phyloP scores from a whole-genome alignment of 2,329 filamentous ascomycete genomes.

The Cryphonectria nitschkei region DNA sequence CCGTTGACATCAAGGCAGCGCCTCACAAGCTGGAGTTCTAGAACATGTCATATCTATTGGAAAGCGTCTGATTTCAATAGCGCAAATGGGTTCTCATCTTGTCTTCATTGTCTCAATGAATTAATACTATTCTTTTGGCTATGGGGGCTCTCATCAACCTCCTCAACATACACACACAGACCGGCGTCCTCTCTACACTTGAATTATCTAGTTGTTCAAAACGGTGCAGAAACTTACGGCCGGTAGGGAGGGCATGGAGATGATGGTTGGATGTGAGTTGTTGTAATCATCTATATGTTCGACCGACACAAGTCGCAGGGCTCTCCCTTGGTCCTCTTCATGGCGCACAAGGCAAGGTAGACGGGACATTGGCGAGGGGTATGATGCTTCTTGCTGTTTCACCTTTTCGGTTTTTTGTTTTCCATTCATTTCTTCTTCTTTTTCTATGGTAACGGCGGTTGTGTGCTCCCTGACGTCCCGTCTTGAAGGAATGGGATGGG shows the following conservation, averaged over 20 bases:
- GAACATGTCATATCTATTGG: constrained; percentile 15
- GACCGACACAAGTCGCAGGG: background rate
- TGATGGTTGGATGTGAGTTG: background rate
- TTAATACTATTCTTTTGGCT: background rate
- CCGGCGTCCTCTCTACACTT: background rate
- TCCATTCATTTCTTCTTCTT: too few species aligned
- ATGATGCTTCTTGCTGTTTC: too few species aligned
- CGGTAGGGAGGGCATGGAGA: too few species aligned
- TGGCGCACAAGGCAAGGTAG: too few species aligned
- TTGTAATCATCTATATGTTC: background rate
- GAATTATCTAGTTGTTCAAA: background rate
- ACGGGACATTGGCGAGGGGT: background rate
- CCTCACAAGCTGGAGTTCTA: constrained; percentile 21
- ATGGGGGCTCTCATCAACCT: too few species aligned
- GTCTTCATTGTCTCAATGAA: background rate
- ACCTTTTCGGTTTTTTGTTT: too few species aligned
- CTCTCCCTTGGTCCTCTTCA: background rate
- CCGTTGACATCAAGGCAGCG: background rate
- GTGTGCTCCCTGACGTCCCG: too few species aligned
- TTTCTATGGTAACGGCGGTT: too few species aligned
- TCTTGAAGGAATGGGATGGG: too few species aligned
- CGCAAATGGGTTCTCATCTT: constrained; percentile 8
- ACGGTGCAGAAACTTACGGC: background rate
- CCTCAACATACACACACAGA: background rate
- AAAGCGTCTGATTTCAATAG: constrained; percentile 20